phyloP scores from a whole-genome alignment of 768 basidiomycete genomes.

The Brasilioporus rufonigricans region DNA sequence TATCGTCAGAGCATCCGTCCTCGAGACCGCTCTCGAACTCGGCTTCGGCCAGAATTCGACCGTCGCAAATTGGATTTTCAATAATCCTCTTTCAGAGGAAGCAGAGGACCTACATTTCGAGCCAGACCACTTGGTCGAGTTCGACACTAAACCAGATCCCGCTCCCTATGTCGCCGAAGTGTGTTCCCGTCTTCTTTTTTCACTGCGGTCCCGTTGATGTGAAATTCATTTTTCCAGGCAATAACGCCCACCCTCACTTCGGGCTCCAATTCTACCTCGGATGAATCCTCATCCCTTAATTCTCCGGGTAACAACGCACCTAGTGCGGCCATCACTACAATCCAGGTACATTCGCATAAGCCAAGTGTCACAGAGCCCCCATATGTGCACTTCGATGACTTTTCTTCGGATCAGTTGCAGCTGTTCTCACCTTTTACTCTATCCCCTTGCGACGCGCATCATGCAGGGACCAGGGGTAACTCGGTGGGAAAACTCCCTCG shows the following conservation, averaged over 20 bases:
- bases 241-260: slow-evolving; percentile 37
- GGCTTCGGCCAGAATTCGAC: slow-evolving; percentile 58
- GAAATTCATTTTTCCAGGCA: slow-evolving; percentile 17
- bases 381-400: slow-evolving; percentile 31
- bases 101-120: slow-evolving; percentile 42
- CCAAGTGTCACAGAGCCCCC: slow-evolving; percentile 30
- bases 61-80: slow-evolving; percentile 73
- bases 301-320: slow-evolving; percentile 19
- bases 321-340: slow-evolving; percentile 12
- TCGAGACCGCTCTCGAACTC: slow-evolving; percentile 69
- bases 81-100: slow-evolving; percentile 55
- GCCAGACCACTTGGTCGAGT: not conserved
- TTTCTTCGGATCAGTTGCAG: slow-evolving; percentile 30
- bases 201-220: slow-evolving; percentile 5
- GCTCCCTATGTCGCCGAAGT: slow-evolving; percentile 30
- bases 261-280: slow-evolving; percentile 41
- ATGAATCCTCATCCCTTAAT: slow-evolving; percentile 38
- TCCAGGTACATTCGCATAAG: slow-evolving; percentile 27
- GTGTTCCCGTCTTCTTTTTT: slow-evolving; percentile 6
- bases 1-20: slow-evolving; percentile 66
- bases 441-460: slow-evolving; percentile 7
- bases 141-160: slow-evolving; percentile 6
- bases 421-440: slow-evolving; percentile 25
- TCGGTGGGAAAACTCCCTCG: slow-evolving; percentile 1
- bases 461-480: not conserved